A percentile compares a stretch with the other conserved stretches of the same genome.
Conservation (phyloP, 2,329 filamentous ascomycete genomes). For the Cytospora chrysosperma region DNA sequence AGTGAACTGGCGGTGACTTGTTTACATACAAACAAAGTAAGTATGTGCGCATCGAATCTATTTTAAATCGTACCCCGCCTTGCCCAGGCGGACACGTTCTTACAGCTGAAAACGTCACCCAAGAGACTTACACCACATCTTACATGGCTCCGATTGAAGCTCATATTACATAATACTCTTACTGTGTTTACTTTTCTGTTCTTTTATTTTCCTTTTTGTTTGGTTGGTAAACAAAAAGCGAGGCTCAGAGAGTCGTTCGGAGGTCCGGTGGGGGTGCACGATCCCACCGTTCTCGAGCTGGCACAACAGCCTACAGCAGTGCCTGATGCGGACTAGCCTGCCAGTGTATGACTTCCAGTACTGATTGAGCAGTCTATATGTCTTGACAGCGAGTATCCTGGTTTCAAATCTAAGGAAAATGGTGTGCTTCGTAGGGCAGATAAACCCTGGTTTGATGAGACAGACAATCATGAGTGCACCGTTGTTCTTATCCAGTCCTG, state of each 20-base stretch:
- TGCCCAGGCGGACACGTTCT: no score
- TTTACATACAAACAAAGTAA: no score
- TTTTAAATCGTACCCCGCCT: background rate
- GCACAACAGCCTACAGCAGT: background rate
- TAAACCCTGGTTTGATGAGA: no score
- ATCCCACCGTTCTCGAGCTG: background rate
- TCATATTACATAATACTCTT: background rate
- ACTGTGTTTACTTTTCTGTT: no score
- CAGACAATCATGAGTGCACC: no score
- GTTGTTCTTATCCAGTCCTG: no score
- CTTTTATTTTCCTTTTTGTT: no score
- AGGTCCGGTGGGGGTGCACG: conserved; percentile 9
- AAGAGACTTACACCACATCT: background rate
- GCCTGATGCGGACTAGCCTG: background rate
- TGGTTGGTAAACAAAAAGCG: no score
- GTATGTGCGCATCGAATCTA: no score
- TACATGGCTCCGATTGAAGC: background rate
- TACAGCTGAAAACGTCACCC: background rate
- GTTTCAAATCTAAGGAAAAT: background rate
- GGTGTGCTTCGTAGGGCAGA: background rate
- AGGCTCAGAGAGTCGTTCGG: background rate
- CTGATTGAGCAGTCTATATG: background rate
- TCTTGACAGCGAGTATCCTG: background rate
- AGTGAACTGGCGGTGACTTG: background rate
- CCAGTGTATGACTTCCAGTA: background rate